phyloP scores from a whole-genome alignment of 345 rosid species.

The Trapa bicornis region DNA sequence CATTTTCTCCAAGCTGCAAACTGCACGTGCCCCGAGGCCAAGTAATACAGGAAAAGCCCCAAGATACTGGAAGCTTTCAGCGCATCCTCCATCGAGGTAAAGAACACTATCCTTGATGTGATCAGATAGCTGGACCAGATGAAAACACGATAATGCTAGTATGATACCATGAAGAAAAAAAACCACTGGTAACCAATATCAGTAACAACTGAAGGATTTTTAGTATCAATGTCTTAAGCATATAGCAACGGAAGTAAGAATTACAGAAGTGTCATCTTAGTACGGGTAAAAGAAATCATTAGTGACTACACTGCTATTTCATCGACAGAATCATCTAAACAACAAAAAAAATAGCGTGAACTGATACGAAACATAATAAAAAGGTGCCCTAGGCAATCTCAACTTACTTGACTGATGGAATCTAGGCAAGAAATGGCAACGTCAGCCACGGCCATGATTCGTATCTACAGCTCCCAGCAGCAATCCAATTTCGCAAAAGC shows the following conservation, averaged over 20 bases:
- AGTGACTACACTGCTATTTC: background rate
- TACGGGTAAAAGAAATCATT: background rate
- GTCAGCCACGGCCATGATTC: conserved; percentile 32
- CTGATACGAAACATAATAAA: background rate
- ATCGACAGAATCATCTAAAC: background rate
- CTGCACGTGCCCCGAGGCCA: conserved; percentile 55
- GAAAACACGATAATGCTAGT: conserved; percentile 2
- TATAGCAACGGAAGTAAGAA: background rate
- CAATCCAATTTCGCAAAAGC: background rate
- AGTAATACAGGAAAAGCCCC: conserved; percentile 77
- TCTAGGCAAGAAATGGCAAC: conserved; percentile 64
- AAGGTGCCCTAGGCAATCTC: background rate
- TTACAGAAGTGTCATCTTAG: no score
- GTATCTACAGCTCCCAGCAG: background rate
- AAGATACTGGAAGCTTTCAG: conserved; percentile 75
- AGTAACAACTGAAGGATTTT: background rate
- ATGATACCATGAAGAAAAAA: background rate
- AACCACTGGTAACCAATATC: background rate
- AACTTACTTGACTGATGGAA: conserved; percentile 64
- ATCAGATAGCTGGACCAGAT: conserved; percentile 45
- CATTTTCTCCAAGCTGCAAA: conserved; percentile 80
- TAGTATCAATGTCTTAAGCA: background rate
- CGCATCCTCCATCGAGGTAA: conserved; percentile 86
- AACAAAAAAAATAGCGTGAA: background rate
- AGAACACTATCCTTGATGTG: conserved; percentile 51